Conservation (phyloP, 2,329 filamentous ascomycete species). For the Penicillium vulpinum region DNA sequence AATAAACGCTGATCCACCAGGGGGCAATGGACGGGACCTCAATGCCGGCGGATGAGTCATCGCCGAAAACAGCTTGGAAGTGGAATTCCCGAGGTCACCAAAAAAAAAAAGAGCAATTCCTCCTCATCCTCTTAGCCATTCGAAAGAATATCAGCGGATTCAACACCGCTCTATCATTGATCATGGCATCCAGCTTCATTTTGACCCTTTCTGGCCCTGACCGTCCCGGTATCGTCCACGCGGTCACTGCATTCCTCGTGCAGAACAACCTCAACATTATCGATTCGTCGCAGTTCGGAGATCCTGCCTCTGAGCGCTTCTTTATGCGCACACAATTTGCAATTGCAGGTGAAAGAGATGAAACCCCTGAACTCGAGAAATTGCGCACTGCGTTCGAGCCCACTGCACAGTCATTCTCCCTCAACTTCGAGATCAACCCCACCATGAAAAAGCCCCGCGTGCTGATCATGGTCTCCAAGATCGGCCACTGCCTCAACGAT, state of each 20-base stretch:
- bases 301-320: slow-evolving; percentile 71
- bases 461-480: slow-evolving; percentile 87
- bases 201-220: slow-evolving; percentile 83
- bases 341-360: slow-evolving; percentile 39
- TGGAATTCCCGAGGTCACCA: neutral
- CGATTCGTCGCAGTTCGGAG: slow-evolving; percentile 81
- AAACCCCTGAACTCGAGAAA: slow-evolving; percentile 45
- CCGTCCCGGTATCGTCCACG: slow-evolving; percentile 80
- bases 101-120: neutral
- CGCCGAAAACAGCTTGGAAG: slow-evolving; percentile 8
- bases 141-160: slow-evolving; percentile 15
- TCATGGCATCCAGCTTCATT: slow-evolving; percentile 60
- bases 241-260: slow-evolving; percentile 76
- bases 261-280: slow-evolving; percentile 75
- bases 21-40: neutral
- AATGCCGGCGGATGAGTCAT: slow-evolving; percentile 3
- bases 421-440: slow-evolving; percentile 71
- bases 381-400: slow-evolving; percentile 59
- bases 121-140: neutral
- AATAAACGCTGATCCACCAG: neutral
- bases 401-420: slow-evolving; percentile 63
- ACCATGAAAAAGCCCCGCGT: slow-evolving; percentile 70
- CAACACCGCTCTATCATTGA: slow-evolving; percentile 29
- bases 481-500: slow-evolving; percentile 82
- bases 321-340: slow-evolving; percentile 89